A percentile compares a stretch with the other conserved stretches of the same genome.
phyloP scores from a whole-genome alignment of 2,329 filamentous ascomycete species.

The Raffaelea albimanens region DNA sequence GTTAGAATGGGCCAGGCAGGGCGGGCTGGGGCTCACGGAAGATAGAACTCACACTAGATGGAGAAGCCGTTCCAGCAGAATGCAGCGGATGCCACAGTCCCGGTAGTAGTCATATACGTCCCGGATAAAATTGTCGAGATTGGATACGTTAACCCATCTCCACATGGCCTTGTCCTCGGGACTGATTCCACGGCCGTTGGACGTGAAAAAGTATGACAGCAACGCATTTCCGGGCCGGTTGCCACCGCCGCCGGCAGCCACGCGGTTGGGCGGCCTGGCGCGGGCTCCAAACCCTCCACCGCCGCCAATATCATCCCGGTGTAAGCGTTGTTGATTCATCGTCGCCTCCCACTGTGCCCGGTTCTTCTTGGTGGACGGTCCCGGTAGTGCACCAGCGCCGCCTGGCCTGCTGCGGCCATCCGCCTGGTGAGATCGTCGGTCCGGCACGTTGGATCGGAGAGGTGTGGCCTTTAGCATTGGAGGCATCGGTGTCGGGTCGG shows the following conservation, averaged over 20 bases:
- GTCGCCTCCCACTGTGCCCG: constrained; percentile 46
- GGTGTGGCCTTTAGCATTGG: constrained; percentile 15
- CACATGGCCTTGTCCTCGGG: constrained; percentile 73
- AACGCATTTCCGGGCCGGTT: constrained; percentile 8
- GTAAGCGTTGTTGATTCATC: constrained; percentile 41
- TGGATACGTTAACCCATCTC: constrained; percentile 86
- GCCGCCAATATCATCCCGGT: constrained; percentile 25
- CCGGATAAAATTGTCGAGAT: constrained; percentile 77
- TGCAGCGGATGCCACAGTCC: constrained; percentile 77
- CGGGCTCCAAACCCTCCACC: constrained; percentile 17
- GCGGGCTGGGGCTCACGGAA: not conserved
- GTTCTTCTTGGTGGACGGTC: constrained; percentile 32
- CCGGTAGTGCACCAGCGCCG: constrained; percentile 23
- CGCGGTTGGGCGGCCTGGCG: constrained; percentile 13
- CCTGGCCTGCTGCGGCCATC: not conserved
- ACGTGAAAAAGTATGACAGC: constrained; percentile 11
- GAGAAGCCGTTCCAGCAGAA: constrained; percentile 61
- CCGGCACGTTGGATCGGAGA: constrained; percentile 10
- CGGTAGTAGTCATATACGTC: constrained; percentile 82
- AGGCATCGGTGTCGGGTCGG: constrained; percentile 4
- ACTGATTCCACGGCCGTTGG: constrained; percentile 15
- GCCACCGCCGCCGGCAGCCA: constrained; percentile 16
- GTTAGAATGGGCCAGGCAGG: too few species aligned
- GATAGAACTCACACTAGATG: constrained; percentile 56
- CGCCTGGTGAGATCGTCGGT: not conserved